Evolutionary conservation across 495 filamentous ascomycete species (phyloP).

Genomic region (Cudoniella acicularis): DNA sequence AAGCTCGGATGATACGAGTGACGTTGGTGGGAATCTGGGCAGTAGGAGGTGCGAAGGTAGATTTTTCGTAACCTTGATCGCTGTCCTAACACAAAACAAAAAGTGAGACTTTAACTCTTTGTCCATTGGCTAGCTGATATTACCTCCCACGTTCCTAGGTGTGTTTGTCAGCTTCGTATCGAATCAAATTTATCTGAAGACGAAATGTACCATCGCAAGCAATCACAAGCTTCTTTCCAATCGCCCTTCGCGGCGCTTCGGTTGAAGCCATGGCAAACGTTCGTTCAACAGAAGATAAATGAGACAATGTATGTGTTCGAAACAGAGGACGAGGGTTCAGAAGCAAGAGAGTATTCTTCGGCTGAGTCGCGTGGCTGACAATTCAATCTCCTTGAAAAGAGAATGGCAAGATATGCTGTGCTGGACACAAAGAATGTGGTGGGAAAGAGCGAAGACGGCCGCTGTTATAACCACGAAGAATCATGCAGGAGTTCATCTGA

Average conservation of each 20-base stretch:
- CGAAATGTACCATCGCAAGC: constrained; percentile 23
- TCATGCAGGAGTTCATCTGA: not conserved
- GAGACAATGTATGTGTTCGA: not conserved
- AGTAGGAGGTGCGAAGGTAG: constrained; percentile 13
- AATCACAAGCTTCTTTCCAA: constrained; percentile 20
- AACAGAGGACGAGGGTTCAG: not conserved
- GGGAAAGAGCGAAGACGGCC: too few species aligned
- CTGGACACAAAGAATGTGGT: too few species aligned
- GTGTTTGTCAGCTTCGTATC: not conserved
- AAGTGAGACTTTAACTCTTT: too few species aligned
- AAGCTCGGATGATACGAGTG: constrained; percentile 42
- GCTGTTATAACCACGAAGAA: too few species aligned
- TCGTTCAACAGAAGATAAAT: not conserved
- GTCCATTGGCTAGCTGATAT: too few species aligned
- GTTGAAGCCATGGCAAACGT: not conserved
- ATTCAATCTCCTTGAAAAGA: too few species aligned
- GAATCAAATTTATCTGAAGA: not conserved
- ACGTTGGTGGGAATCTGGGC: constrained; percentile 46
- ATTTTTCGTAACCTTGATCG: constrained; percentile 8
- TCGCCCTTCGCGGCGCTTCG: not conserved
- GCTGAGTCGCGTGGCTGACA: too few species aligned
- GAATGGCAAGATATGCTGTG: too few species aligned
- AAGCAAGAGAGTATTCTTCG: too few species aligned
- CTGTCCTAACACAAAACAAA: too few species aligned
- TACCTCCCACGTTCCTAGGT: constrained; percentile 16